A percentile compares a stretch with the other conserved stretches of the same genome.
Evolutionary conservation across 2,329 filamentous ascomycete genomes (phyloP).

Genomic region (Laburnicola sp.): DNA sequence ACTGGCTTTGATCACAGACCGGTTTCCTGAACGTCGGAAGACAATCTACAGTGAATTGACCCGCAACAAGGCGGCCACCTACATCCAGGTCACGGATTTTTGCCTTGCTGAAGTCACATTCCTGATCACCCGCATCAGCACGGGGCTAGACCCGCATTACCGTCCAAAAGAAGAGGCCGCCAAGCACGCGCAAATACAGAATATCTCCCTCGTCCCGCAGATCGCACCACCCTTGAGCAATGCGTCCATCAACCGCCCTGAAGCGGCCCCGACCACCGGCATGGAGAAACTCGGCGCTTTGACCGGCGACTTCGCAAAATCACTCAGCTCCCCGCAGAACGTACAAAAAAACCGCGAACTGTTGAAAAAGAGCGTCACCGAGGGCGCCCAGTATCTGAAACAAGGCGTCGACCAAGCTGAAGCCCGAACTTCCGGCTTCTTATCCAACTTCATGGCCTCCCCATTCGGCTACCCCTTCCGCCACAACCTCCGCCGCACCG

Average conservation of each 20-base stretch:
- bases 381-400: constrained; percentile 21
- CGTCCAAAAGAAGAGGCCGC: constrained; percentile 16
- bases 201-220: constrained; percentile 53
- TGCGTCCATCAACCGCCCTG: constrained; percentile 52
- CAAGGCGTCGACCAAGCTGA: constrained; percentile 21
- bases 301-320: constrained; percentile 52
- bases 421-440: constrained; percentile 30
- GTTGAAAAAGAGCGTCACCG: constrained; percentile 32
- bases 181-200: constrained; percentile 25
- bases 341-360: constrained; percentile 41
- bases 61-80: constrained; percentile 75
- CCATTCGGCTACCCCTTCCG: constrained; percentile 69
- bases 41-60: constrained; percentile 87
- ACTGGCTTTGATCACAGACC: constrained; percentile 74
- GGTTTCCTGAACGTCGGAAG: constrained; percentile 74
- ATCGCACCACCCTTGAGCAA: constrained; percentile 54
- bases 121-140: constrained; percentile 69
- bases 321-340: constrained; percentile 34
- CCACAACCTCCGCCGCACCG: constrained; percentile 66
- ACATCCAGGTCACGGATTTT: constrained; percentile 73
- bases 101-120: constrained; percentile 71
- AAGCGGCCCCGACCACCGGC: constrained; percentile 42
- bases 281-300: constrained; percentile 32
- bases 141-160: constrained; percentile 40
- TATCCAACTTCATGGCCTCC: constrained; percentile 42